Percentiles rank a stretch among this genome's conserved stretches.
These are phyloP conservation scores for Clathrospora elynae DNA, from an alignment of 2,329 filamentous ascomycete genomes.

Conservation along the genomic window DNA sequence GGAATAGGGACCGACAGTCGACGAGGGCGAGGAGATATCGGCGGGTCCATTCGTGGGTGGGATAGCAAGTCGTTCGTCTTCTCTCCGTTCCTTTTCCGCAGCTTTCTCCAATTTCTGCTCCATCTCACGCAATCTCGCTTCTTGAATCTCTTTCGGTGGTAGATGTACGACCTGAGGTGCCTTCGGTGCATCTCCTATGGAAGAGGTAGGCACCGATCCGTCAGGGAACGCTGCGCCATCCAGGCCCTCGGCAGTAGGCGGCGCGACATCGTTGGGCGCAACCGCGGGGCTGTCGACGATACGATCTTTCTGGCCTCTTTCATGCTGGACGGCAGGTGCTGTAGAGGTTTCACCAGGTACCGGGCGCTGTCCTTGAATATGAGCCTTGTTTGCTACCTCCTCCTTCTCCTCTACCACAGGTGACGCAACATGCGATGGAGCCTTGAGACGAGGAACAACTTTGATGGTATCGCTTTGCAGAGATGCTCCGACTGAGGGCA, in stretches of 20 bases:
- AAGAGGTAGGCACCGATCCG: slow-evolving; percentile 1
- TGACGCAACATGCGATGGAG: slow-evolving; percentile 11
- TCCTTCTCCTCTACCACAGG: slow-evolving; percentile 27
- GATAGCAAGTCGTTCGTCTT: slow-evolving; percentile 43
- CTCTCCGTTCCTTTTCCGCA: slow-evolving; percentile 47
- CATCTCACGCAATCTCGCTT: slow-evolving; percentile 52
- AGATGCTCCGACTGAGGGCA: slow-evolving; percentile 26
- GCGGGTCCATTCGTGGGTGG: slow-evolving; percentile 28
- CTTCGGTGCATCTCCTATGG: slow-evolving; percentile 21
- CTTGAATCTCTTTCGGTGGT: slow-evolving; percentile 57
- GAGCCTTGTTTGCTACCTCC: slow-evolving; percentile 17
- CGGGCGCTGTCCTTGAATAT: too few relatives aligned
- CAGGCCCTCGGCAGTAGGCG: slow-evolving; percentile 43
- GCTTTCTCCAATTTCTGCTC: slow-evolving; percentile 47
- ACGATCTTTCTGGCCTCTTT: slow-evolving; percentile 4
- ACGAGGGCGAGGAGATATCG: slow-evolving; percentile 60
- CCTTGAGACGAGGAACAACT: slow-evolving; percentile 16
- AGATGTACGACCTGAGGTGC: slow-evolving; percentile 52
- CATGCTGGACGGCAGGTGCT: slow-evolving; percentile 21
- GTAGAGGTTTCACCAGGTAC: slow-evolving; percentile 6
- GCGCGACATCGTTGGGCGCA: slow-evolving; percentile 31
- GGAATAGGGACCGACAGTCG: slow-evolving; percentile 71
- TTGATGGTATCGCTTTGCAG: slow-evolving; percentile 20
- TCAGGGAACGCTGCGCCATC: slow-evolving; percentile 8
- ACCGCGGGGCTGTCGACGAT: slow-evolving; percentile 25